phyloP scores from a whole-genome alignment of 495 filamentous ascomycete genomes.

The Achaetomiella virescens region DNA sequence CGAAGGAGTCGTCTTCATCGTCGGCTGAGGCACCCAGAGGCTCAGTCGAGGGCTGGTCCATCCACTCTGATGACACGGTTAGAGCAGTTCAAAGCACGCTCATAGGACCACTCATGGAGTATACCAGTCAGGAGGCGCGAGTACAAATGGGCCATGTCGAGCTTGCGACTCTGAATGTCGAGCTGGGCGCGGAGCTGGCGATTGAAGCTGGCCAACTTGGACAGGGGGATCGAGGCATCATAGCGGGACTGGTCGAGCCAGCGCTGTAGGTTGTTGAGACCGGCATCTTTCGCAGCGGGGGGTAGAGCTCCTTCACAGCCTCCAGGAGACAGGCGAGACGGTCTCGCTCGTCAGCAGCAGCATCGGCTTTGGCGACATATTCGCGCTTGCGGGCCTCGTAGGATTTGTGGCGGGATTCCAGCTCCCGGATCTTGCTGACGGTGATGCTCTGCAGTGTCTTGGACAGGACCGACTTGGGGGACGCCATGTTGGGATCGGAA shows the following conservation, averaged over 20 bases:
- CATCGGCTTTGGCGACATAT: conserved; percentile 29
- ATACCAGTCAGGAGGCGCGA: conserved; percentile 48
- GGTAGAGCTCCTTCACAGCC: conserved; percentile 35
- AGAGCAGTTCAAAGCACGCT: not conserved
- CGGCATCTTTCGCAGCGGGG: conserved; percentile 18
- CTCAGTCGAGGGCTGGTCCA: conserved; percentile 29
- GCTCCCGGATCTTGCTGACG: conserved; percentile 55
- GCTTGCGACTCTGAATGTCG: conserved; percentile 45
- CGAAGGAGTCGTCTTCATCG: conserved; percentile 27
- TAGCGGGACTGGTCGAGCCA: conserved; percentile 36
- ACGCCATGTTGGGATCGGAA: conserved; percentile 24
- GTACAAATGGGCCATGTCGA: conserved; percentile 57
- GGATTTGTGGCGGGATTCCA: conserved; percentile 51
- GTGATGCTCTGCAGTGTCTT: conserved; percentile 62
- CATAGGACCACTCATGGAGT: not conserved
- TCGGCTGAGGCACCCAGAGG: conserved; percentile 16
- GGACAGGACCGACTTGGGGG: conserved; percentile 41
- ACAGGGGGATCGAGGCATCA: conserved; percentile 31
- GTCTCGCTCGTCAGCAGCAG: conserved; percentile 25
- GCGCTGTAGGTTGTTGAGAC: conserved; percentile 28
- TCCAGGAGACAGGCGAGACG: conserved; percentile 35
- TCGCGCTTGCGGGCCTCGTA: conserved; percentile 43
- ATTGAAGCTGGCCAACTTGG: conserved; percentile 35
- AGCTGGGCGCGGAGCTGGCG: conserved; percentile 36
- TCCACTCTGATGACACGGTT: conserved; percentile 43